Evolutionary conservation across 163 green algal genomes (phyloP).

Genomic region (Scenedesmus sp.): DNA sequence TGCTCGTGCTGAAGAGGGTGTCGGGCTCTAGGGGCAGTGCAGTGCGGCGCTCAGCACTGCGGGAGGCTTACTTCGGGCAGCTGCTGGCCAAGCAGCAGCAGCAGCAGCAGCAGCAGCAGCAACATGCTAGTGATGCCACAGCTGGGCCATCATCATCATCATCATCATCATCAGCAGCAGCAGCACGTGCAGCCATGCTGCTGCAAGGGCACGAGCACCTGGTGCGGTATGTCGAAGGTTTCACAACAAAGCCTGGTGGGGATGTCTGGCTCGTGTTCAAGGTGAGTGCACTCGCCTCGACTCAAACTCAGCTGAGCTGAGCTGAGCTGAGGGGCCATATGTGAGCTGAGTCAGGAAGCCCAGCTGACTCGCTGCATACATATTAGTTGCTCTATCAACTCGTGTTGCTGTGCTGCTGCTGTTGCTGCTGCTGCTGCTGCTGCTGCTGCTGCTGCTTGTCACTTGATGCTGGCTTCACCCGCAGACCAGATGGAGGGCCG

Average conservation of each 20-base stretch:
- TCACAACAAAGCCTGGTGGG: constrained; percentile 41
- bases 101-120: neutral
- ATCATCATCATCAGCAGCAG: neutral
- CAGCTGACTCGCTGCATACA: no score
- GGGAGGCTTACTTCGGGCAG: constrained; percentile 80
- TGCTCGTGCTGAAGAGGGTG: constrained; percentile 74
- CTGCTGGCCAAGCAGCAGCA: constrained; percentile 42
- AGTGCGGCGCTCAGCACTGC: constrained; percentile 62
- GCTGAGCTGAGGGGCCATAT: neutral
- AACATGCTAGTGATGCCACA: neutral
- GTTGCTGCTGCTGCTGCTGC: no score
- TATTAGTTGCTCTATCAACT: no score
- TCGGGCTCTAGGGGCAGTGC: constrained; percentile 47
- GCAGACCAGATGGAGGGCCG: no score
- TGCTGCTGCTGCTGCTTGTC: no score
- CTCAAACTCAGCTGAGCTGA: neutral
- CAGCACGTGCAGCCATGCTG: neutral
- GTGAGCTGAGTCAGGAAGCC: no score
- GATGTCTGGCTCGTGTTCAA: constrained; percentile 77
- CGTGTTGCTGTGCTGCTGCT: no score
- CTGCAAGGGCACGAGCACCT: constrained; percentile 56
- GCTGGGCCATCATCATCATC: no score
- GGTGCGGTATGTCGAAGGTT: constrained; percentile 68
- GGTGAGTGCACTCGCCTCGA: constrained; percentile 4
- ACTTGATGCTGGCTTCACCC: no score